phyloP scores from a whole-genome alignment of 495 filamentous ascomycete genomes.

The Ramalina peruviana region DNA sequence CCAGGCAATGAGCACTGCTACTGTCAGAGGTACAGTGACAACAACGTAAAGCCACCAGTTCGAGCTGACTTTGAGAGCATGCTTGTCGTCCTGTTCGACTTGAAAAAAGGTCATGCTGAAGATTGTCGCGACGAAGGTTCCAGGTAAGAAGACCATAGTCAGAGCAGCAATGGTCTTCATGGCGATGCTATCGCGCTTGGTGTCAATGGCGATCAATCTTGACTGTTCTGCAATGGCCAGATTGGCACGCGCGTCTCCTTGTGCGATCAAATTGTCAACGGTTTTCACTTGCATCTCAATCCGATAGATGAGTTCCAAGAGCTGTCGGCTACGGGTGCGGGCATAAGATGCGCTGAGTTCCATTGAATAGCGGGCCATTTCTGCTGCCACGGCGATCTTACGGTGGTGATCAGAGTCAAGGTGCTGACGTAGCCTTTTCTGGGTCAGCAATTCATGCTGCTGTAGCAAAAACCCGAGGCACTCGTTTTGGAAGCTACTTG shows the following conservation, averaged over 20 bases:
- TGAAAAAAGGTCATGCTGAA: constrained; percentile 11
- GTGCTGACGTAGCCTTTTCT: too few relatives aligned
- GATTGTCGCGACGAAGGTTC: constrained; percentile 29
- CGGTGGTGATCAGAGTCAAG: too few relatives aligned
- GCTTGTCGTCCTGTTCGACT: neutral
- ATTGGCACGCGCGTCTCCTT: constrained; percentile 4
- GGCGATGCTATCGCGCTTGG: constrained; percentile 30
- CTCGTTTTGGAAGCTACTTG: too few relatives aligned
- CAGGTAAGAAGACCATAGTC: constrained; percentile 40
- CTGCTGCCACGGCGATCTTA: too few relatives aligned
- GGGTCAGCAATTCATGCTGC: too few relatives aligned
- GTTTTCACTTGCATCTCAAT: too few relatives aligned
- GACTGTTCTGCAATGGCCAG: constrained; percentile 6
- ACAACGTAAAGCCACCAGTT: constrained; percentile 4
- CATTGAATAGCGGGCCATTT: too few relatives aligned
- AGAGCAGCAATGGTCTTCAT: constrained; percentile 41
- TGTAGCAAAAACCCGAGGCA: too few relatives aligned
- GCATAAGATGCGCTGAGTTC: too few relatives aligned
- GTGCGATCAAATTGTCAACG: neutral
- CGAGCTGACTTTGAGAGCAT: neutral
- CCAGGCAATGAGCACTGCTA: neutral
- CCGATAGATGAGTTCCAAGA: too few relatives aligned
- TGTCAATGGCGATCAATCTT: constrained; percentile 26
- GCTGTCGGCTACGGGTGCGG: too few relatives aligned
- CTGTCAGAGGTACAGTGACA: constrained; percentile 2